phyloP scores from a whole-genome alignment of 345 rosid genomes.

The Aegle marmelos region DNA sequence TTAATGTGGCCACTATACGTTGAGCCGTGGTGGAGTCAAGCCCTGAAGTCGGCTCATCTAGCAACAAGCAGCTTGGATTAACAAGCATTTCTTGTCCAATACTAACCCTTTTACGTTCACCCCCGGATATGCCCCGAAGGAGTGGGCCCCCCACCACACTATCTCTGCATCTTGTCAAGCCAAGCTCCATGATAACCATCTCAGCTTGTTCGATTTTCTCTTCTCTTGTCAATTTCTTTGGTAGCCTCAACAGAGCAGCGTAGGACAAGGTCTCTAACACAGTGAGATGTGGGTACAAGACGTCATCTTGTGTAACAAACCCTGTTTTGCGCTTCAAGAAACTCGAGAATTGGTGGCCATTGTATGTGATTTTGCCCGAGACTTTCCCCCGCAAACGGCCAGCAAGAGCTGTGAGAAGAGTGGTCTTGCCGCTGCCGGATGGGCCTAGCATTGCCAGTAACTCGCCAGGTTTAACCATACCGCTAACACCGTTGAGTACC shows the following conservation, averaged over 20 bases:
- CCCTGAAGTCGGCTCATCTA: conserved; percentile 93
- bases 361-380: conserved; percentile 64
- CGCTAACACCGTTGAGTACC: conserved; percentile 72
- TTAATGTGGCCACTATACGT: conserved; percentile 57
- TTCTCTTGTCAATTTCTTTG: conserved; percentile 47
- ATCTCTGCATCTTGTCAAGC: conserved; percentile 57
- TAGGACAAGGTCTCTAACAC: conserved; percentile 75
- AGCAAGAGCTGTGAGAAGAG: conserved; percentile 75
- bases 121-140: conserved; percentile 81
- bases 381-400: conserved; percentile 75
- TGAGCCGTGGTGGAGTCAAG: conserved; percentile 89
- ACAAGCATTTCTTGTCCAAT: conserved; percentile 89
- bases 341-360: conserved; percentile 63
- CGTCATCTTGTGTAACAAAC: conserved; percentile 81
- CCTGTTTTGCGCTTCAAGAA: conserved; percentile 75
- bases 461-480: conserved; percentile 83
- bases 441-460: conserved; percentile 94
- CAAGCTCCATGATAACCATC: conserved; percentile 63
- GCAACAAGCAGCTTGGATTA: conserved; percentile 79
- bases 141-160: conserved; percentile 72
- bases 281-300: conserved; percentile 80
- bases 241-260: conserved; percentile 73
- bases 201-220: conserved; percentile 76
- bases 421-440: conserved; percentile 93
- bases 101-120: conserved; percentile 88